phyloP scores from a whole-genome alignment of 345 rosid species.

The Camelina laxa region DNA sequence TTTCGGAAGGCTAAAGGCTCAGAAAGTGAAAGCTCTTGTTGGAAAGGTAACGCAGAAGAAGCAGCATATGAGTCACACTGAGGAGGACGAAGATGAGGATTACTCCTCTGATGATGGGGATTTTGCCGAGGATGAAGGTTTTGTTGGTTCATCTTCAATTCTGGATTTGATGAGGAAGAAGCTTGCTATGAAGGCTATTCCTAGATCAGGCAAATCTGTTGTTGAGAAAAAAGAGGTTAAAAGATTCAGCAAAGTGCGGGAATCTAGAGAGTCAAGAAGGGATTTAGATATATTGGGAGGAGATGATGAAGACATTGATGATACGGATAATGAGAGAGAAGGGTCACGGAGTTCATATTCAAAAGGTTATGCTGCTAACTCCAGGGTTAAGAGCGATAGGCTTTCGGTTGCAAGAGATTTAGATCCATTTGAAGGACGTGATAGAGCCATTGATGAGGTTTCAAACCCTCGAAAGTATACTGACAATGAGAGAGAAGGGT shows the following conservation, averaged over 20 bases:
- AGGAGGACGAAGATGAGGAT: constrained; percentile 40
- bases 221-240: constrained; percentile 31
- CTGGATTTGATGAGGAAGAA: constrained; percentile 42
- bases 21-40: constrained; percentile 63
- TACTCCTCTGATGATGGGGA: constrained; percentile 6
- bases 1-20: constrained; percentile 67
- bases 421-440: constrained; percentile 1
- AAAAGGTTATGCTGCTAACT: constrained; percentile 50
- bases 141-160: constrained; percentile 44
- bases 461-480: constrained; percentile 24
- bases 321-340: constrained; percentile 33
- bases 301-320: constrained; percentile 19
- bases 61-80: constrained; percentile 32
- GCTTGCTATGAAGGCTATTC: constrained; percentile 35
- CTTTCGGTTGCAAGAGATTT: constrained; percentile 34
- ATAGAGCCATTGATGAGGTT: constrained; percentile 25
- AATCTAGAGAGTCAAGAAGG: constrained; percentile 19
- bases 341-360: constrained; percentile 41
- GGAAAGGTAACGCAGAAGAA: constrained; percentile 50
- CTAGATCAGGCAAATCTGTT: constrained; percentile 30
- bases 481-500: constrained; percentile 41
- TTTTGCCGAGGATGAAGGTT: constrained; percentile 25
- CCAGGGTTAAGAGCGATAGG: constrained; percentile 61
- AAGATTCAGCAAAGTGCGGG: constrained; percentile 23
- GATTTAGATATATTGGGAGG: constrained; percentile 13